Percentiles rank a stretch among this genome's conserved stretches.
These are phyloP conservation scores for Aspergillus jensenii DNA, from an alignment of 2,329 filamentous ascomycete genomes.

Conservation along the genomic window DNA sequence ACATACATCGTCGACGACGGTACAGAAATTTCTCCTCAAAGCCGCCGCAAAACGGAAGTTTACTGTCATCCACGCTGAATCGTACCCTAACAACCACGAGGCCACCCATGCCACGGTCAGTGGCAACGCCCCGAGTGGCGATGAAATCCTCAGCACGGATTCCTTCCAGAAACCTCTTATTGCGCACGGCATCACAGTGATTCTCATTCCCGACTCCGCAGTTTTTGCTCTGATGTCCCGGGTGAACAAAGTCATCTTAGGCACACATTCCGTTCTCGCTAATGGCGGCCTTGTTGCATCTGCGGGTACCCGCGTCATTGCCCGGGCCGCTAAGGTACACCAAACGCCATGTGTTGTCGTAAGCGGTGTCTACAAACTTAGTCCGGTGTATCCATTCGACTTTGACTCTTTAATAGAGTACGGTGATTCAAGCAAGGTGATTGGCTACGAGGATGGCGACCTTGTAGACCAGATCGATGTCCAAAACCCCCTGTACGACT, in stretches of 20 bases:
- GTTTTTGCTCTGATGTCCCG: conserved; percentile 92
- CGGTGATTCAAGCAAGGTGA: conserved; percentile 74
- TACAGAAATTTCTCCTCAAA: conserved; percentile 84
- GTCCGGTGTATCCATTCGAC: conserved; percentile 83
- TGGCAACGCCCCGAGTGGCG: conserved; percentile 51
- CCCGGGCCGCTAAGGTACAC: conserved; percentile 78
- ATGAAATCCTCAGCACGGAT: conserved; percentile 48
- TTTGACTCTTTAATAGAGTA: conserved; percentile 81
- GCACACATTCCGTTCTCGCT: conserved; percentile 81
- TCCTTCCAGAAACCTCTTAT: conserved; percentile 75
- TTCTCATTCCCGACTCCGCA: conserved; percentile 79
- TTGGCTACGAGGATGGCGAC: conserved; percentile 75
- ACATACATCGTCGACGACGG: conserved; percentile 79
- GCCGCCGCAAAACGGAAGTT: conserved; percentile 89
- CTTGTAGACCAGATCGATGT: conserved; percentile 77
- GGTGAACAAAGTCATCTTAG: conserved; percentile 92
- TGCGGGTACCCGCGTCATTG: conserved; percentile 79
- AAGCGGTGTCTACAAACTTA: conserved; percentile 89
- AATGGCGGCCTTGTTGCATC: conserved; percentile 85
- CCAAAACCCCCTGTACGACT: conserved; percentile 77
- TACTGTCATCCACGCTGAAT: conserved; percentile 80
- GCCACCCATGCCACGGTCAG: conserved; percentile 63
- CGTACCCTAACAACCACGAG: conserved; percentile 67
- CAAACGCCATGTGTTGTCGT: conserved; percentile 84
- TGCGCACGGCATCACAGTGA: conserved; percentile 74